phyloP scores from a whole-genome alignment of 257 asterid species.

The Thymus quinquecostatus region DNA sequence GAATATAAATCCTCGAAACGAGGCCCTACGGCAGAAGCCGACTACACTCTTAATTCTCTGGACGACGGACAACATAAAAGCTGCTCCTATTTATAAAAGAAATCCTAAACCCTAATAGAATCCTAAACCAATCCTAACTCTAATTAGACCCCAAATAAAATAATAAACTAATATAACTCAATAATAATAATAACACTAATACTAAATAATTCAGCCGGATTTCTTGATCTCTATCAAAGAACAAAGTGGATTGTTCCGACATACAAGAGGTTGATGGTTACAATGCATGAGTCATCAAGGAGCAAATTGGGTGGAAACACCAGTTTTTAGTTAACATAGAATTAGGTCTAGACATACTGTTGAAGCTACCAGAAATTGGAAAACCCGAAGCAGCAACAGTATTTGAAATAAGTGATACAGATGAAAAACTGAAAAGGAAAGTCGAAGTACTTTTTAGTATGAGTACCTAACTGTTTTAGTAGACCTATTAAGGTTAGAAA shows the following conservation, averaged over 20 bases:
- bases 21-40: too few species aligned
- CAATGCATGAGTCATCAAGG: slow-evolving; percentile 34
- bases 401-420: slow-evolving; percentile 1
- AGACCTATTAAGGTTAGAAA: neutral
- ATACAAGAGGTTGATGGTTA: slow-evolving; percentile 40
- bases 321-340: slow-evolving; percentile 23
- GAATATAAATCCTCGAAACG: too few species aligned
- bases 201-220: too few species aligned
- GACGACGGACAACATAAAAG: too few species aligned
- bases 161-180: too few species aligned
- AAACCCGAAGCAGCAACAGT: slow-evolving; percentile 36
- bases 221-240: too few species aligned
- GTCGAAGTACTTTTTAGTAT: neutral
- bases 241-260: slow-evolving; percentile 21
- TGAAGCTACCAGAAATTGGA: slow-evolving; percentile 20
- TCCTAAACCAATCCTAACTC: too few species aligned
- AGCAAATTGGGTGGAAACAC: slow-evolving; percentile 42
- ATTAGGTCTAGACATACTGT: slow-evolving; percentile 14
- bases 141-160: too few species aligned
- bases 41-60: too few species aligned
- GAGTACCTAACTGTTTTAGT: neutral
- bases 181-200: too few species aligned
- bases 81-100: too few species aligned
- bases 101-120: too few species aligned
- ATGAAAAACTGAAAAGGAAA: neutral